phyloP scores from a whole-genome alignment of 768 basidiomycete species.

The Trametes punicea region DNA sequence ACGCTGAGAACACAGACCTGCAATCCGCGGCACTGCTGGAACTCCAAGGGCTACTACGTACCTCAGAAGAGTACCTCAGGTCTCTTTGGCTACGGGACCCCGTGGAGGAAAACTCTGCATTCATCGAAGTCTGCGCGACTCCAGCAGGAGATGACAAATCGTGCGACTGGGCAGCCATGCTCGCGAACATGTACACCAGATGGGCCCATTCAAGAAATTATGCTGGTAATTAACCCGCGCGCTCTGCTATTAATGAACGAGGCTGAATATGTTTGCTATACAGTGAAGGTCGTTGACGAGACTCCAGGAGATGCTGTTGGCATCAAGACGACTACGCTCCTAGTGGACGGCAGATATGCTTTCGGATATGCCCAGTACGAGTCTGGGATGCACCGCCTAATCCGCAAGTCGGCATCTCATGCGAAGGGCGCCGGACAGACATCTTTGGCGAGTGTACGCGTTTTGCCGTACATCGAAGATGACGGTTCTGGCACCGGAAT shows the following conservation, averaged over 20 bases:
- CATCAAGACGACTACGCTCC: conserved; percentile 12
- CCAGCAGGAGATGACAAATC: conserved; percentile 17
- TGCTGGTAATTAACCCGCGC: conserved; percentile 2
- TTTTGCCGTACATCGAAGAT: conserved; percentile 20
- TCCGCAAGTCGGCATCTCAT: conserved; percentile 10
- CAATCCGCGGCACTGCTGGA: conserved; percentile 13
- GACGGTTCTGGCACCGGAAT: background rate
- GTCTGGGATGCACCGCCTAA: conserved; percentile 18
- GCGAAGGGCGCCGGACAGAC: conserved; percentile 3
- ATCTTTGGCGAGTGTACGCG: conserved; percentile 19
- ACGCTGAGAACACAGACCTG: conserved; percentile 4
- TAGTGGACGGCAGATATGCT: conserved; percentile 16
- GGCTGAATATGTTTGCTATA: background rate
- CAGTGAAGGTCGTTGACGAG: conserved; percentile 19
- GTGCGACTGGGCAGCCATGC: conserved; percentile 20
- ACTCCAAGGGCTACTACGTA: conserved; percentile 7
- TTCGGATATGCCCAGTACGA: conserved; percentile 24
- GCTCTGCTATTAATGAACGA: background rate
- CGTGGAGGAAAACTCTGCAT: conserved; percentile 20
- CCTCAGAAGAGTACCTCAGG: conserved; percentile 9
- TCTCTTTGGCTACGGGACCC: conserved; percentile 15
- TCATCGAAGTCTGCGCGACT: conserved; percentile 19
- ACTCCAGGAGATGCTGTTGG: conserved; percentile 9
- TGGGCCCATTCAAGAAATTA: conserved; percentile 20
- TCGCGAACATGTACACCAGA: conserved; percentile 21